Percentiles rank a stretch among this genome's conserved stretches.
Evolutionary conservation across 805 yeast genomes (phyloP).

Genomic region (Metschnikowia matae): DNA sequence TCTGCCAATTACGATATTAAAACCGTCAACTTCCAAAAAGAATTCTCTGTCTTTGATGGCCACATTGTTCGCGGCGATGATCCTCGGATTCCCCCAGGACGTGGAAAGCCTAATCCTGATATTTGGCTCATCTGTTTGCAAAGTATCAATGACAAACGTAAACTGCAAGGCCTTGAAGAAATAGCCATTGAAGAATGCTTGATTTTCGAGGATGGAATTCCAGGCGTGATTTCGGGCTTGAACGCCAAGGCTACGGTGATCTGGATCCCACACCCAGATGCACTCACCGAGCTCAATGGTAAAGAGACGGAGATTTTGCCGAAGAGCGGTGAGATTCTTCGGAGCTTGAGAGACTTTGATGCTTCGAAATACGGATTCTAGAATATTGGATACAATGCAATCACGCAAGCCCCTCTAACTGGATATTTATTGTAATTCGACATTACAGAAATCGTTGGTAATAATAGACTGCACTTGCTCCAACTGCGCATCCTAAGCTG

Average conservation of each 20-base stretch:
- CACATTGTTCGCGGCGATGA: constrained; percentile 89
- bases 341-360: constrained; percentile 13
- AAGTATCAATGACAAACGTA: constrained; percentile 56
- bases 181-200: constrained; percentile 76
- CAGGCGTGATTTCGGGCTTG: constrained; percentile 83
- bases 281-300: constrained; percentile 50
- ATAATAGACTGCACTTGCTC: background rate
- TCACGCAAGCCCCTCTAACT: too few relatives aligned
- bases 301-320: constrained; percentile 45
- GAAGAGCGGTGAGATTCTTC: constrained; percentile 49
- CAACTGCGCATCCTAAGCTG: background rate
- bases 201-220: constrained; percentile 92
- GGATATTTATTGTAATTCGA: too few relatives aligned
- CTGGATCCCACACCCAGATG: constrained; percentile 90
- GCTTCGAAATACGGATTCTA: constrained; percentile 16
- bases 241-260: constrained; percentile 83
- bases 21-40: constrained; percentile 63
- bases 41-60: constrained; percentile 57
- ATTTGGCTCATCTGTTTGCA: constrained; percentile 83
- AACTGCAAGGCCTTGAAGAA: constrained; percentile 34
- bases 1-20: constrained; percentile 59
- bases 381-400: too few relatives aligned
- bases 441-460: background rate
- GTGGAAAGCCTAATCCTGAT: constrained; percentile 93
- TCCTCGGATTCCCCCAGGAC: constrained; percentile 71